Conservation (phyloP, 768 basidiomycete species). For the Collybia nuda region DNA sequence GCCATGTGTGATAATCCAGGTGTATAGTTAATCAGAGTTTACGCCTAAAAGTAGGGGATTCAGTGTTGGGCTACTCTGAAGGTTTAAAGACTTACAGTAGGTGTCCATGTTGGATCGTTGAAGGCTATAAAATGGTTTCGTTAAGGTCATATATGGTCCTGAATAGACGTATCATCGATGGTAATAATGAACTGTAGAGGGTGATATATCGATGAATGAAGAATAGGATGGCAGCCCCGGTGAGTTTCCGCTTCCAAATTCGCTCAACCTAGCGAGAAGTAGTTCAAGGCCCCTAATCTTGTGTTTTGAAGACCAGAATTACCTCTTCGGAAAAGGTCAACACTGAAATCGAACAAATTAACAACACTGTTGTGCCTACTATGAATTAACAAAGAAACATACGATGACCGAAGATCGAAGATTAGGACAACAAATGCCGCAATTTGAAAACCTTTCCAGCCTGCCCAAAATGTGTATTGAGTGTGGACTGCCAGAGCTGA, state of each 20-base stretch:
- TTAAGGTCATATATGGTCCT: no score
- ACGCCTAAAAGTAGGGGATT: constrained; percentile 1
- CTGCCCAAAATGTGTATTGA: constrained; percentile 3
- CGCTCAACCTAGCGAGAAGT: constrained; percentile 19
- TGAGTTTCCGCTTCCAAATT: constrained; percentile 24
- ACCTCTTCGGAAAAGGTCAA: constrained; percentile 9
- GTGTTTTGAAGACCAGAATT: not conserved
- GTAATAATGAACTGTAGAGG: constrained; percentile 24
- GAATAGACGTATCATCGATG: constrained; percentile 17
- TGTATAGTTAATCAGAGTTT: not conserved
- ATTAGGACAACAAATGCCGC: constrained; percentile 13
- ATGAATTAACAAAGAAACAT: not conserved
- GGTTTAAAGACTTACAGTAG: constrained; percentile 8
- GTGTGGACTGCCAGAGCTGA: no score
- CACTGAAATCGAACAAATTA: not conserved
- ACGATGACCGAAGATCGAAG: constrained; percentile 18
- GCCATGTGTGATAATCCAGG: no score
- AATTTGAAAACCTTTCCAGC: constrained; percentile 6
- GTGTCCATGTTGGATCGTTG: constrained; percentile 20
- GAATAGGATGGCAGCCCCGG: constrained; percentile 15
- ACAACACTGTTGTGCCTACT: not conserved
- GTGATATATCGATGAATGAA: constrained; percentile 26
- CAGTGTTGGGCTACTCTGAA: not conserved
- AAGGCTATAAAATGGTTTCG: constrained; percentile 18
- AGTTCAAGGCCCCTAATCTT: not conserved